Percentiles rank a stretch among this genome's conserved stretches.
Evolutionary conservation across 129 eudicot species (phyloP).

Genomic region (Pittosporum tobira): DNA sequence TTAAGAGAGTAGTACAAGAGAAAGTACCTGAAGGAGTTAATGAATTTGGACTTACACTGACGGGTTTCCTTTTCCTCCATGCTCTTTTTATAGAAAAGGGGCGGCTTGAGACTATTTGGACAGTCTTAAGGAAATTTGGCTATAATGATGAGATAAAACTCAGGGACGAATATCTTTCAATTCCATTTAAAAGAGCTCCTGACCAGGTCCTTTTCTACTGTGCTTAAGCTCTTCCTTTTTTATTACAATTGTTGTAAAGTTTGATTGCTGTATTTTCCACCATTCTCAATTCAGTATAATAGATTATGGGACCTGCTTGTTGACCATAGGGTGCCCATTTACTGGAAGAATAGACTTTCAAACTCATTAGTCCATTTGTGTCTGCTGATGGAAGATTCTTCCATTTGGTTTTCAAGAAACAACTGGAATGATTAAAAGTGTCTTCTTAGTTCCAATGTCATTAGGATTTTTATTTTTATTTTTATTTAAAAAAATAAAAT

Average conservation of each 20-base stretch:
- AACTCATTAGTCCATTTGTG: no score
- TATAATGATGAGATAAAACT: slow-evolving; percentile 78
- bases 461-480: no score
- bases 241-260: neutral
- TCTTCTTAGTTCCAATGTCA: neutral
- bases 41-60: slow-evolving; percentile 68
- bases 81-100: slow-evolving; percentile 87
- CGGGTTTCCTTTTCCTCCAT: slow-evolving; percentile 84
- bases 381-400: neutral
- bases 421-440: no score
- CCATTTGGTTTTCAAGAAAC: neutral
- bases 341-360: no score
- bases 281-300: neutral
- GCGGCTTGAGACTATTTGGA: slow-evolving; percentile 92
- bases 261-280: neutral
- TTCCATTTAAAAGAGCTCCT: slow-evolving; percentile 60
- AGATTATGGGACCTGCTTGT: neutral
- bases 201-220: slow-evolving; percentile 60
- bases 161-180: slow-evolving; percentile 42
- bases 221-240: neutral
- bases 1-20: slow-evolving; percentile 83
- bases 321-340: neutral
- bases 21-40: slow-evolving; percentile 78
- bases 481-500: no score
- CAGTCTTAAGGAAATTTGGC: slow-evolving; percentile 82